phyloP scores from a whole-genome alignment of 139 green algal genomes.

The Trebouxia sp. region DNA sequence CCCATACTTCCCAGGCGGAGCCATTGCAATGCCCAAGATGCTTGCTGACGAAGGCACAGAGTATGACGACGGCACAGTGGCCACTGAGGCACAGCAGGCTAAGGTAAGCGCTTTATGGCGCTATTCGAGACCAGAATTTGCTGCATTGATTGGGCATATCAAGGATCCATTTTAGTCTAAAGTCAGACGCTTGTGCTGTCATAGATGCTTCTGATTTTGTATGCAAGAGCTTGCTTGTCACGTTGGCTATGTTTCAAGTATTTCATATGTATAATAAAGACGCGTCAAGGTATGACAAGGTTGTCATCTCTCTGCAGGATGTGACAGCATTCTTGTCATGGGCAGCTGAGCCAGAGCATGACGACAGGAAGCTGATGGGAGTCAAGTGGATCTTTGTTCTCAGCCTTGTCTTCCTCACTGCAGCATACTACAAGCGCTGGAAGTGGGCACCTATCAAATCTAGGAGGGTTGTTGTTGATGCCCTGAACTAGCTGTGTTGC shows the following conservation, averaged over 20 bases:
- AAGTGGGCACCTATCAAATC: conserved; percentile 97
- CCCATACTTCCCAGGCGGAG: conserved; percentile 98
- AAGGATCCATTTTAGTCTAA: too few species aligned
- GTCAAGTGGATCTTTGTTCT: conserved; percentile 94
- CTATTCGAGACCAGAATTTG: too few species aligned
- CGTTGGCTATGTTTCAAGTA: too few species aligned
- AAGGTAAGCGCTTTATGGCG: conserved; percentile 77
- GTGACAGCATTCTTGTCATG: conserved; percentile 92
- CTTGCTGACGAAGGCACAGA: conserved; percentile 95
- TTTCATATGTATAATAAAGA: too few species aligned
- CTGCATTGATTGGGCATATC: too few species aligned
- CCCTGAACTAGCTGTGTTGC: conserved; percentile 77
- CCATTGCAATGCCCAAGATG: conserved; percentile 99
- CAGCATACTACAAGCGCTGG: conserved; percentile 97
- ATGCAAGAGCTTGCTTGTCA: too few species aligned
- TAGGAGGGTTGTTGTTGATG: conserved; percentile 91
- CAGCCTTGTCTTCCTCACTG: conserved; percentile 73
- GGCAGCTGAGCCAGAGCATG: conserved; percentile 88
- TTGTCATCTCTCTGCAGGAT: conserved; percentile 78
- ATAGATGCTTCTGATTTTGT: not conserved
- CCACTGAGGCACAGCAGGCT: conserved; percentile 92
- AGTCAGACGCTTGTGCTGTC: too few species aligned
- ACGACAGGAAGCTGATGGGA: conserved; percentile 98
- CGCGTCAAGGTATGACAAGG: too few species aligned
- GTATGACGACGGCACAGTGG: conserved; percentile 97